phyloP scores from a whole-genome alignment of 1,284 basidiomycete species.

The Cerrena zonata region DNA sequence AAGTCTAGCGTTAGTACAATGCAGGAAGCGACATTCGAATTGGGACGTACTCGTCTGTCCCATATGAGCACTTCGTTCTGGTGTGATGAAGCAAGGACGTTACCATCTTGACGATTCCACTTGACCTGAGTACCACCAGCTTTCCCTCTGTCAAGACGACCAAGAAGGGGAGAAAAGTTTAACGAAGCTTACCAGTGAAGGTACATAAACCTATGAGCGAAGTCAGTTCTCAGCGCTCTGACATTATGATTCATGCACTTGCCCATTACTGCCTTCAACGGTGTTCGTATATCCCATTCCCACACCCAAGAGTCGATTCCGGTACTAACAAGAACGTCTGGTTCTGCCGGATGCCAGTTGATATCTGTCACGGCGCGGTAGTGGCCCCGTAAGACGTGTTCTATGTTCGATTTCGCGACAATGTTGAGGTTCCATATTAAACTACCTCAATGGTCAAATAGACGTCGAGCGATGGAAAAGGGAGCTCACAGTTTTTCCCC shows the following conservation, averaged over 20 bases:
- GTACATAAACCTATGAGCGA: slow-evolving; percentile 58
- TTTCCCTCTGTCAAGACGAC: slow-evolving; percentile 32
- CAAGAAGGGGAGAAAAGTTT: no score
- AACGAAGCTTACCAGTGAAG: slow-evolving; percentile 56
- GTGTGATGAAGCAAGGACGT: slow-evolving; percentile 85
- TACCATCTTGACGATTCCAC: slow-evolving; percentile 84
- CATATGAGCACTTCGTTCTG: slow-evolving; percentile 78
- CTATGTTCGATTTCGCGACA: slow-evolving; percentile 68
- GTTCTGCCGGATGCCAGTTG: slow-evolving; percentile 87
- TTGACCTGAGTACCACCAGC: slow-evolving; percentile 91
- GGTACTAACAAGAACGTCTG: slow-evolving; percentile 70
- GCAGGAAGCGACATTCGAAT: neutral
- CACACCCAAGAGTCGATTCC: slow-evolving; percentile 80
- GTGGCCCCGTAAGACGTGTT: slow-evolving; percentile 78
- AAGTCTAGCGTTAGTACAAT: slow-evolving; percentile 9
- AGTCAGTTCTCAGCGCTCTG: no score
- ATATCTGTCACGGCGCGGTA: slow-evolving; percentile 92
- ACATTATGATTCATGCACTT: slow-evolving; percentile 12
- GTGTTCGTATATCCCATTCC: slow-evolving; percentile 77
- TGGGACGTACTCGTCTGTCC: slow-evolving; percentile 67
- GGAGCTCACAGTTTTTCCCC: slow-evolving; percentile 80
- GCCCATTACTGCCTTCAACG: slow-evolving; percentile 66
- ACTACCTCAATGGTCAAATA: slow-evolving; percentile 24
- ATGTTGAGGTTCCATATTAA: slow-evolving; percentile 90
- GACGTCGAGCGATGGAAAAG: neutral